Percentiles rank a stretch among this genome's conserved stretches.
Conservation (phyloP, 176 grass and related monocot genomes). For the Oryza glumipatula region DNA sequence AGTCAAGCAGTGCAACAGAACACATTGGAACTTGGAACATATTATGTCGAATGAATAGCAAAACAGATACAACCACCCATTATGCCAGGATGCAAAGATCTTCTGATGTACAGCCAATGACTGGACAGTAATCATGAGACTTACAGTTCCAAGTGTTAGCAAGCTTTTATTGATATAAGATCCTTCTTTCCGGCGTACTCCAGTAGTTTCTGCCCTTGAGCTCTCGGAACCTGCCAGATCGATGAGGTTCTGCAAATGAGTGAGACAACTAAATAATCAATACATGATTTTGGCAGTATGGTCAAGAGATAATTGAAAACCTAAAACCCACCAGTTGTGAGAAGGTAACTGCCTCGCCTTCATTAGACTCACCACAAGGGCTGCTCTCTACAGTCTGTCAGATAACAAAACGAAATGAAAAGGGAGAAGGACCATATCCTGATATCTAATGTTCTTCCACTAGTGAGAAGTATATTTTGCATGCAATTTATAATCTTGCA, state of each 20-base stretch:
- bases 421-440: conserved; percentile 10
- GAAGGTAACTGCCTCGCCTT: conserved; percentile 88
- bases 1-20: neutral
- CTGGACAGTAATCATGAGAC: conserved; percentile 17
- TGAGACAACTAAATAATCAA: conserved; percentile 53
- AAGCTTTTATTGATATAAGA: conserved; percentile 99
- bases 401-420: conserved; percentile 23
- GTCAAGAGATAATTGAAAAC: neutral
- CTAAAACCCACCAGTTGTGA: conserved; percentile 83
- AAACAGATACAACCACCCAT: neutral
- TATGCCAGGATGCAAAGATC: conserved; percentile 16
- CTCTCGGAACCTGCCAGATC: conserved; percentile 99
- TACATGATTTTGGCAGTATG: conserved; percentile 35
- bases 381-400: conserved; percentile 97
- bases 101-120: neutral
- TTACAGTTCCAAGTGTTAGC: conserved; percentile 98
- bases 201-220: conserved; percentile 97
- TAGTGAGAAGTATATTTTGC: conserved; percentile 23
- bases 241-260: conserved; percentile 97
- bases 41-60: conserved; percentile 21
- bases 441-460: conserved; percentile 26
- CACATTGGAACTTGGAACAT: conserved; percentile 3
- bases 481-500: neutral
- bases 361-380: conserved; percentile 73
- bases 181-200: conserved; percentile 97